Conservation (phyloP, 1,284 basidiomycete genomes). For the Trichosporon coremiiforme region DNA sequence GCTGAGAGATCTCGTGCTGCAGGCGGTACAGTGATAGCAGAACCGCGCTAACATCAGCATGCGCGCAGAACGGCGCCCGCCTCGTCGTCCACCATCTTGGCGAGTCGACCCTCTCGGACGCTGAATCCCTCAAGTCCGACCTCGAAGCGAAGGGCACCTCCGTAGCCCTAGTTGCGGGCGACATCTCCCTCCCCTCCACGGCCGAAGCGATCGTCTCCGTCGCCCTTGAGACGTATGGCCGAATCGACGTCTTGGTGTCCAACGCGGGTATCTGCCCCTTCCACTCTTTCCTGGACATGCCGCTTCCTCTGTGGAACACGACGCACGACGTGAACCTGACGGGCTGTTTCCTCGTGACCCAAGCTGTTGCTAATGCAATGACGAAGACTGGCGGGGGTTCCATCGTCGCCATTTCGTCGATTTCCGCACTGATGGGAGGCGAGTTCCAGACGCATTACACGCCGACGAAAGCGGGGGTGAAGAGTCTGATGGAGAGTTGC, state of each 20-base stretch:
- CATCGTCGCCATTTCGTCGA: slow-evolving; percentile 74
- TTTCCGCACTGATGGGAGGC: slow-evolving; percentile 76
- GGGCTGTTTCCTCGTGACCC: slow-evolving; percentile 73
- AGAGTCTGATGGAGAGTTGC: slow-evolving; percentile 79
- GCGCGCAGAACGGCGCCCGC: slow-evolving; percentile 65
- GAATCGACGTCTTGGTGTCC: slow-evolving; percentile 70
- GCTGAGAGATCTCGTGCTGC: too few relatives aligned
- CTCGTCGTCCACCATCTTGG: slow-evolving; percentile 73
- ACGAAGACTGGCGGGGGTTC: slow-evolving; percentile 70
- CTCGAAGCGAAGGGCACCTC: slow-evolving; percentile 59
- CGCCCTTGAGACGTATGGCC: slow-evolving; percentile 64
- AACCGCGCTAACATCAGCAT: slow-evolving; percentile 40
- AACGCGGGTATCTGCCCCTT: slow-evolving; percentile 83
- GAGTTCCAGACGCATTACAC: slow-evolving; percentile 76
- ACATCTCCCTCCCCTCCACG: slow-evolving; percentile 68
- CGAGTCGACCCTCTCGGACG: slow-evolving; percentile 60
- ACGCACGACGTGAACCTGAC: slow-evolving; percentile 75
- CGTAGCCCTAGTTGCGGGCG: slow-evolving; percentile 62
- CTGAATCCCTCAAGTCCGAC: slow-evolving; percentile 57
- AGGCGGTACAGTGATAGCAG: too few relatives aligned
- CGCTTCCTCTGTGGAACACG: slow-evolving; percentile 67
- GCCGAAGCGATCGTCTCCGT: slow-evolving; percentile 66
- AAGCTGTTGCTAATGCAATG: slow-evolving; percentile 79
- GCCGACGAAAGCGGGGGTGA: slow-evolving; percentile 76
- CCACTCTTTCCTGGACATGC: slow-evolving; percentile 75